These are phyloP conservation scores for Lophiostoma macrostomum DNA, from an alignment of 495 filamentous ascomycete genomes.

Conservation along the genomic window DNA sequence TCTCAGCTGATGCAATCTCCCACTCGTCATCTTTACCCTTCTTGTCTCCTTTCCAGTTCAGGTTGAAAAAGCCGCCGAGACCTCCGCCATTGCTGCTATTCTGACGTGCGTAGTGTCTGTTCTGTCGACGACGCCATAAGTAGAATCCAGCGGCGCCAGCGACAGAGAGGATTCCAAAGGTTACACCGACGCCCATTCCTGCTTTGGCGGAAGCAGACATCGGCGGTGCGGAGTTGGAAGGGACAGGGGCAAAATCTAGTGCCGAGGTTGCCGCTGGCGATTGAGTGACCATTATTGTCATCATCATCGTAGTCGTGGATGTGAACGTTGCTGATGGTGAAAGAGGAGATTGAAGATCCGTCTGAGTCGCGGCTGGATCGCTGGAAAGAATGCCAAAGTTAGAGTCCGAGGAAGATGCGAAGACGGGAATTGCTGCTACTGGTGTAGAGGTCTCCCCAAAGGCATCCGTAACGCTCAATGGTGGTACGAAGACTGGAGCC, in stretches of 20 bases:
- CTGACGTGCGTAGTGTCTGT: not conserved
- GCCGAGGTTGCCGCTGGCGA: not conserved
- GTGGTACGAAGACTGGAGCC: not conserved
- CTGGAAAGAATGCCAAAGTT: not conserved
- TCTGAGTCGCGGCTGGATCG: not conserved
- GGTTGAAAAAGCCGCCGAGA: slow-evolving; percentile 13
- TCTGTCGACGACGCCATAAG: slow-evolving; percentile 14
- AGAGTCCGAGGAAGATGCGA: not conserved
- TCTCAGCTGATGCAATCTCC: slow-evolving; percentile 12
- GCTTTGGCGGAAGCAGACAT: slow-evolving; percentile 19
- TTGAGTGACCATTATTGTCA: slow-evolving; percentile 9
- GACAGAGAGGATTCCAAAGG: slow-evolving; percentile 14
- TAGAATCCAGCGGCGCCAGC: slow-evolving; percentile 6
- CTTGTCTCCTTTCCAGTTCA: not conserved
- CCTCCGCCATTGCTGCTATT: not conserved
- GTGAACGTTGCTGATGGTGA: not conserved
- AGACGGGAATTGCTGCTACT: not conserved
- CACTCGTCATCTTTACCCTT: slow-evolving; percentile 10
- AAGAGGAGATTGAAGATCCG: not conserved
- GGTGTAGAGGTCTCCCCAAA: not conserved
- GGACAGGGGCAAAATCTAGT: not conserved
- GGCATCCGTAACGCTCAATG: not conserved
- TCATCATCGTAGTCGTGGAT: not conserved
- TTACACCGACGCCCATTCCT: slow-evolving; percentile 20
- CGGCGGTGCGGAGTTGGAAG: not conserved